Evolutionary conservation across 371 early-diverging fungal species (phyloP).

Genomic region (Mortierella polycephala): DNA sequence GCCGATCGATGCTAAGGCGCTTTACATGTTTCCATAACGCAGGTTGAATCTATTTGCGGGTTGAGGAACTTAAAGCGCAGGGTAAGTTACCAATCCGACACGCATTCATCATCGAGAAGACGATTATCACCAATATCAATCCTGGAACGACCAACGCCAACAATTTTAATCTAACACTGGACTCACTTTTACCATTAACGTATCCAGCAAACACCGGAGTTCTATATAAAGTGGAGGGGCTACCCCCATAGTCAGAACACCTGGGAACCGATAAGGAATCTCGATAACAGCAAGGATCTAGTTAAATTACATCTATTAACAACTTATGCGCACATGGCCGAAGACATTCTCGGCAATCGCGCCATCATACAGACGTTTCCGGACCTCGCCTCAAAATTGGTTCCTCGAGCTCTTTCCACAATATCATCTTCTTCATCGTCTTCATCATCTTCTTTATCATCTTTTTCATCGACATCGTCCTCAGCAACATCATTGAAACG

Average conservation of each 20-base stretch:
- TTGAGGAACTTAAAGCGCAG: too few relatives aligned
- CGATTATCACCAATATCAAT: not conserved
- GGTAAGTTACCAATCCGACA: too few relatives aligned
- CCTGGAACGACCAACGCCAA: not conserved
- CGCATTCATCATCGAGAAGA: too few relatives aligned
- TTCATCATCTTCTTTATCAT: not conserved
- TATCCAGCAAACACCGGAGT: constrained; percentile 1
- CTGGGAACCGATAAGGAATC: constrained; percentile 13
- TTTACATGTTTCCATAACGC: too few relatives aligned
- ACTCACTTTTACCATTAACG: too few relatives aligned
- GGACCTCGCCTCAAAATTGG: too few relatives aligned
- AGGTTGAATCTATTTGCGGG: too few relatives aligned
- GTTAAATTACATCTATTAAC: not conserved
- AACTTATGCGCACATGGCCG: not conserved
- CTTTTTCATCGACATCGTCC: not conserved
- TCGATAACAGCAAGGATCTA: not conserved
- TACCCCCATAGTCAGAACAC: not conserved
- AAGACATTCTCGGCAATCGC: too few relatives aligned
- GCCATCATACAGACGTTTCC: too few relatives aligned
- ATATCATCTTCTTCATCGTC: not conserved
- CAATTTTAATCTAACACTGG: not conserved
- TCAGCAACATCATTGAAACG: not conserved
- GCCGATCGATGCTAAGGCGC: too few relatives aligned
- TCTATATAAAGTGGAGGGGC: constrained; percentile 6
- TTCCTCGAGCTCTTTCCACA: too few relatives aligned